Evolutionary conservation across 305 asterid species (phyloP), one percentile per base, ranked within the genome.

Genomic region (Fraxinus latifolia): DNA sequence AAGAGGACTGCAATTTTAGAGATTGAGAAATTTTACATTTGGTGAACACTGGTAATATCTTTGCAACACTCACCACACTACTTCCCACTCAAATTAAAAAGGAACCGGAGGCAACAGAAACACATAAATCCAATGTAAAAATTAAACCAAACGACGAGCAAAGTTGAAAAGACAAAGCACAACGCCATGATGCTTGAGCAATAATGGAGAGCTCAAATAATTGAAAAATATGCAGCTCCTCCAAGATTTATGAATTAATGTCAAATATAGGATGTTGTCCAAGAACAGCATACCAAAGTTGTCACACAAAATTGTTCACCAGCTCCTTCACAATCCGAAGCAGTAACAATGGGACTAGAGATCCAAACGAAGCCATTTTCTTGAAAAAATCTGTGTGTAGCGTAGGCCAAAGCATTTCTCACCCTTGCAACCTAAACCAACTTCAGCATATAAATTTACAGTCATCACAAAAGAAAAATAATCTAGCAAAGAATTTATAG

Each of bases 301-400:
- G 99, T 96, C 65, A 96, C 98, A 80, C 99, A 93, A 82, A 96
- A 96, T 87, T 94, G 99, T 91, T 96, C 98, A 27, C 99, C 99
- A 82, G 98, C 99, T 88, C 99, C 99, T 93, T 96, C 99, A 87
- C 99, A 96, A 82, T 96, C 99, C 77, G 99, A 94, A 81, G 98
- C 98, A 77, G 99, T 96, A 82, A 96, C 93, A 74, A 96, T 92
- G 29, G 99, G 99, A 89, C 98, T 96, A 67, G 99, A 92, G 83
- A 96, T 88, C 99, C 99, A 96, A 70, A 96, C 88, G 87, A 96
- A 96, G 77, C 98, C 98, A 86, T 92, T 96, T 84, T 94, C 98
- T 83, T 94, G 97, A 80, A 96, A 96, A 84, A 94, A 96, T 78
- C 88, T 94, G 92, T 96, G 99, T 32, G 99, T 96, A 62, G 99